Percentiles rank a stretch among this genome's conserved stretches.
Conservation (phyloP, 176 grass and related monocot genomes). For the Echinochloa phyllopogon region DNA sequence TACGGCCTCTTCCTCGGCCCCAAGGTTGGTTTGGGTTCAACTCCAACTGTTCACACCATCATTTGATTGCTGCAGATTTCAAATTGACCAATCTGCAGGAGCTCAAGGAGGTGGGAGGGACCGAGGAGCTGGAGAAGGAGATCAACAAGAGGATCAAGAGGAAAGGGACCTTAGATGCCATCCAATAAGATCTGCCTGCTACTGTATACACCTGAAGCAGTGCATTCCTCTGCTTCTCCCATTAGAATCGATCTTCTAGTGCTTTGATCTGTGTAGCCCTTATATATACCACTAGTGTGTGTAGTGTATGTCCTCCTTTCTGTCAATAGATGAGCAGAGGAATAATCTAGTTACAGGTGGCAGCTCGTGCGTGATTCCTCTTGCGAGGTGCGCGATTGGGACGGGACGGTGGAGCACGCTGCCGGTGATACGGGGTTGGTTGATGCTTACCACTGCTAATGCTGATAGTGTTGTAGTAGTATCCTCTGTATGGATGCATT, state of each 20-base stretch:
- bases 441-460: background rate
- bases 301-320: background rate
- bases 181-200: conserved; percentile 31
- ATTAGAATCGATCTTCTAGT: background rate
- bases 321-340: conserved; percentile 7
- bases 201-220: background rate
- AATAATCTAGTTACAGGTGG: conserved; percentile 10
- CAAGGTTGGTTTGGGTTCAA: conserved; percentile 54
- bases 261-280: conserved; percentile 6
- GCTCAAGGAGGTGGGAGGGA: conserved; percentile 82
- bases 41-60: no score
- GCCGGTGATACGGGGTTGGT: background rate
- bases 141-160: conserved; percentile 76
- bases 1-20: conserved; percentile 91
- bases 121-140: conserved; percentile 86
- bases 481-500: conserved; percentile 13
- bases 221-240: background rate
- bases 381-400: background rate
- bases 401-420: conserved; percentile 17
- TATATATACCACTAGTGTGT: background rate
- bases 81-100: conserved; percentile 50
- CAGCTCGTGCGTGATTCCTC: background rate
- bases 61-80: background rate
- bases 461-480: background rate
- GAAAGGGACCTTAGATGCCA: conserved; percentile 36